Base-by-base conservation (phyloP, 306 rosid genomes). In the Medicago truncatula region DNA sequence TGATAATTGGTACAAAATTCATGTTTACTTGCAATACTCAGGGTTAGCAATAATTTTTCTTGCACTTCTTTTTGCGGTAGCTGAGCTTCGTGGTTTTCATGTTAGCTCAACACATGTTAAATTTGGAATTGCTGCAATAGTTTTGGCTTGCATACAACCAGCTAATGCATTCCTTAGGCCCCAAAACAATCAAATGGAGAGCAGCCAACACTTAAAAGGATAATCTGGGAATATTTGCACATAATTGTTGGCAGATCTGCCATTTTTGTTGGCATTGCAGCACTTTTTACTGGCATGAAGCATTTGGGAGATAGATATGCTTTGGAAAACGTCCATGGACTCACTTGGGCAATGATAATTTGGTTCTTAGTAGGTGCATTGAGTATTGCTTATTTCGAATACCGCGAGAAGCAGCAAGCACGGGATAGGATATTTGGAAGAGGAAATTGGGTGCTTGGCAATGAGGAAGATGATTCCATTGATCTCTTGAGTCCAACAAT, bases 371-470 rank as follows among this genome's bases (percentile, higher is more conserved):
- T 85, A 1, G 79, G 83, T 70, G 88, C 87, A 49, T 71, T 90
- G 79, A 74, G 80, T 20, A 87, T 86, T 63, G 18, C 77, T 75
- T 91, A 87, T 87, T 81, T 91, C 34, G 96, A 93, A 81, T 87
- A 80, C 75, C 77, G 80, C 21, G 82, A 87, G 77, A 92, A 46
- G 80, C 81, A 78, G 62, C 67, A 79, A 38, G 56, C 47, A 80
- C 85, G 88, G 68, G 80, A 74, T n/a, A 84, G 81, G 62, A 34
- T 70, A 67, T 52, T 73, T 34, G 92, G 90, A 73, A 86, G 94
- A 82, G 71, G 98, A 88, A 89, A 79, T 83, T 93, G 97, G 97
- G 97, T 93, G 80, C 88, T 93, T 62, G 97, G 96, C 52, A 88
- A 87, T 78, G 98, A 91, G 71, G 87, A 90, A 21, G 98, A 93